These are phyloP conservation scores for Calonectria hawksworthii DNA, from an alignment of 2,329 filamentous ascomycete species.

Conservation along the genomic window DNA sequence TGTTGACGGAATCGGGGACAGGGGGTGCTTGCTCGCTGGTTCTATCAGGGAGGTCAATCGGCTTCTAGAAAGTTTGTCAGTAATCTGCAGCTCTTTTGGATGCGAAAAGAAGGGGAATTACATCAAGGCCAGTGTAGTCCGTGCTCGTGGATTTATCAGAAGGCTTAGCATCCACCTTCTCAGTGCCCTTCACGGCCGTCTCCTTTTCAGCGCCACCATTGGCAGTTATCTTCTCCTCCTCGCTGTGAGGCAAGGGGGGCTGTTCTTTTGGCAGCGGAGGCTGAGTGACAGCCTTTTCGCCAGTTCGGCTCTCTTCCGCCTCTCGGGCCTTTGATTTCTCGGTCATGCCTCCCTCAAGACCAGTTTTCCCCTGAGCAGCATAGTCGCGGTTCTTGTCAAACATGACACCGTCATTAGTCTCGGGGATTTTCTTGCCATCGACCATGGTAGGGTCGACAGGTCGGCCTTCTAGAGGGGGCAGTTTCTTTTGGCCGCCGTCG, in stretches of 20 bases:
- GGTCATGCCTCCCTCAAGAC: conserved; percentile 90
- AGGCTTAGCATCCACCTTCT: conserved; percentile 28
- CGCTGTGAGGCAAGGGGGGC: conserved; percentile 84
- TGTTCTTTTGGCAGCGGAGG: conserved; percentile 89
- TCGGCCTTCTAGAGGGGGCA: conserved; percentile 64
- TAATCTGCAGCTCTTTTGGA: neutral
- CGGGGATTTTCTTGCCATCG: conserved; percentile 73
- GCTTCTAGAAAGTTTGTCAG: conserved; percentile 72
- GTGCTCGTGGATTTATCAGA: conserved; percentile 58
- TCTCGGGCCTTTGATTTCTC: conserved; percentile 86
- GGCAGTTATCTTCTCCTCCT: conserved; percentile 76
- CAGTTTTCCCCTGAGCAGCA: conserved; percentile 88
- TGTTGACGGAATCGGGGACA: conserved; percentile 74
- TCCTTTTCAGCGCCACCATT: conserved; percentile 57
- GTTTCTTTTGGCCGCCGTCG: conserved; percentile 53
- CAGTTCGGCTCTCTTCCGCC: conserved; percentile 75
- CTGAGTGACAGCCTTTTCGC: conserved; percentile 77
- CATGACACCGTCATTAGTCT: conserved; percentile 88
- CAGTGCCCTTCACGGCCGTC: neutral
- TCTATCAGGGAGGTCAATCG: conserved; percentile 82
- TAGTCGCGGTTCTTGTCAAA: conserved; percentile 83
- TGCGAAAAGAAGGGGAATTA: conserved; percentile 33
- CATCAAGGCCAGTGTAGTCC: conserved; percentile 54
- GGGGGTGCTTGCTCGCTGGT: conserved; percentile 82
- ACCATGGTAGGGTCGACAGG: conserved; percentile 66